A percentile compares a stretch with the other conserved stretches of the same genome.
These are phyloP conservation scores for Botryosphaeria dothidea DNA, from an alignment of 2,329 filamentous ascomycete species.

Conservation along the genomic window DNA sequence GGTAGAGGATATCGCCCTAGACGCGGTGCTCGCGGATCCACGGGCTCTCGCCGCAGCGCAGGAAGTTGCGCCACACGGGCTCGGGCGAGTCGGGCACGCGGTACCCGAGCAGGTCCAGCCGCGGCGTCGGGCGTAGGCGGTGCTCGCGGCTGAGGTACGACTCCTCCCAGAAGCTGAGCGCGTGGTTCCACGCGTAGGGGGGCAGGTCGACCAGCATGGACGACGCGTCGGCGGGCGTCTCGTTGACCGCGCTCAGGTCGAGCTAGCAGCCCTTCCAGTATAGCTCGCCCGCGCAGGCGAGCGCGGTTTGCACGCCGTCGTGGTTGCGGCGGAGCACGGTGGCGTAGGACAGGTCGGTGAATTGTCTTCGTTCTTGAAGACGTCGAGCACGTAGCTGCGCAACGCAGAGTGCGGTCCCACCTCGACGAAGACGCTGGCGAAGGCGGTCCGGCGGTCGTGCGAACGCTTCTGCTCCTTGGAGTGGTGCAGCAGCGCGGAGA, in stretches of 20 bases:
- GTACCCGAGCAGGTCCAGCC: conserved; percentile 29
- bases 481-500: conserved; percentile 22
- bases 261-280: conserved; percentile 22
- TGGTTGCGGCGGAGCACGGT: neutral
- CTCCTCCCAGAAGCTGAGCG: conserved; percentile 24
- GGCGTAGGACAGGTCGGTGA: conserved; percentile 24
- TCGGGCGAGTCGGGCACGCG: conserved; percentile 27
- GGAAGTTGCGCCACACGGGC: conserved; percentile 25
- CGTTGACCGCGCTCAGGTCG: conserved; percentile 27
- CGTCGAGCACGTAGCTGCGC: conserved; percentile 21
- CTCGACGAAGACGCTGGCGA: conserved; percentile 23
- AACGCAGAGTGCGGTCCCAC: conserved; percentile 34
- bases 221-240: neutral
- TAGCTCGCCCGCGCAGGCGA: conserved; percentile 24
- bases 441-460: conserved; percentile 21
- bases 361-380: conserved; percentile 13
- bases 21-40: conserved; percentile 29
- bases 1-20: conserved; percentile 31
- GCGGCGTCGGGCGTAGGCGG: neutral
- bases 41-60: conserved; percentile 24
- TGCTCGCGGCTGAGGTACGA: conserved; percentile 18
- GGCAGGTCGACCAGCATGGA: conserved; percentile 24
- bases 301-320: conserved; percentile 7
- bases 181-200: conserved; percentile 31
- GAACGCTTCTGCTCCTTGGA: conserved; percentile 21